Evolutionary conservation across 164 flowering plant species (phyloP).

Genomic region (Liquidambar formosana): DNA sequence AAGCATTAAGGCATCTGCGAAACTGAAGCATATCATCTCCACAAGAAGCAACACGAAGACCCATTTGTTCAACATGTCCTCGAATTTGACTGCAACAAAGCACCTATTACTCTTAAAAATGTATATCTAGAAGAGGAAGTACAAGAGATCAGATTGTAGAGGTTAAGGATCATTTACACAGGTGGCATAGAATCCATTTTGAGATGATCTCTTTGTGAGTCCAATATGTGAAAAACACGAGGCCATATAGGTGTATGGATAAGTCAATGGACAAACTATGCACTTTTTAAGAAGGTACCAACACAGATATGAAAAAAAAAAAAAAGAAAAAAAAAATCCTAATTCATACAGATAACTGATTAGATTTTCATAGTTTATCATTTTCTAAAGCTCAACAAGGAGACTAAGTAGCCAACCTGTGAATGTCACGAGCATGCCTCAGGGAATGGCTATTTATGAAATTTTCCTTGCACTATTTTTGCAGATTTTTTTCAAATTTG

Average conservation of each 20-base stretch:
- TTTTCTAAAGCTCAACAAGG: neutral
- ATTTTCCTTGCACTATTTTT: conserved; percentile 92
- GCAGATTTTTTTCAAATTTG: conserved; percentile 57
- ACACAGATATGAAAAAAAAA: too few relatives aligned
- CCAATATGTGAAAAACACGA: neutral
- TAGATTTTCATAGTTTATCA: neutral
- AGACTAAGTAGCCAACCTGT: conserved; percentile 56
- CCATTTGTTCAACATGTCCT: conserved; percentile 76
- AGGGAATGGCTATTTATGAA: conserved; percentile 79
- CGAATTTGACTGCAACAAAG: conserved; percentile 71
- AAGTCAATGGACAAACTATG: too few relatives aligned
- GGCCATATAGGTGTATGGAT: neutral
- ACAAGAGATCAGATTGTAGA: neutral
- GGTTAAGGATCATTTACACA: too few relatives aligned
- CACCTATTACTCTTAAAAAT: conserved; percentile 3
- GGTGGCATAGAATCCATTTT: neutral
- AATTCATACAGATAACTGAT: neutral
- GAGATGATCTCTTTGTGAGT: neutral
- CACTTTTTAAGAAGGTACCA: too few relatives aligned
- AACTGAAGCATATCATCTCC: conserved; percentile 83
- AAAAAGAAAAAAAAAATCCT: too few relatives aligned
- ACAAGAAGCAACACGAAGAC: conserved; percentile 70
- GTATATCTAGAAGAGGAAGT: neutral
- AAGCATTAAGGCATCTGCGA: conserved; percentile 88
- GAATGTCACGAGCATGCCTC: conserved; percentile 85